phyloP scores from a whole-genome alignment of 352 stramenopile species.

The Phytophthora pisi region DNA sequence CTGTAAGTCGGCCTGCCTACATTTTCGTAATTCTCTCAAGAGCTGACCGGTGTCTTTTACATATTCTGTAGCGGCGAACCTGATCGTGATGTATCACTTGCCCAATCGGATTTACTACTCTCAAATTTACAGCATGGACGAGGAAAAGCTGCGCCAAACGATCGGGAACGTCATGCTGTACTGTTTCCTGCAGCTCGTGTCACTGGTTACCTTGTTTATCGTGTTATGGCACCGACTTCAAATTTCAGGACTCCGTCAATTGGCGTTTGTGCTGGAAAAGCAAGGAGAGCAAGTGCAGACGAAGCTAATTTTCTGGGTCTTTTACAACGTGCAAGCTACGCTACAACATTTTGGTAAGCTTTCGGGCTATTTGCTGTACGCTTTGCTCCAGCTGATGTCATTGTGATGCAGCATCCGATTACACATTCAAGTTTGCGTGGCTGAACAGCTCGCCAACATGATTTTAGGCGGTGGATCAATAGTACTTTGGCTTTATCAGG shows the following conservation, averaged over 20 bases:
- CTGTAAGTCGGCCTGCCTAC: too few relatives aligned
- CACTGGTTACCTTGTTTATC: slow-evolving; percentile 2
- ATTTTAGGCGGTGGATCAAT: background rate
- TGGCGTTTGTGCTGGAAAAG: slow-evolving; percentile 44
- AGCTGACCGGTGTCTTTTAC: background rate
- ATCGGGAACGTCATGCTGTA: slow-evolving; percentile 14
- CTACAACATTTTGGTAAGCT: background rate
- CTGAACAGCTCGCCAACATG: slow-evolving; percentile 16
- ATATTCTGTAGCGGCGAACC: background rate
- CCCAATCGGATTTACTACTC: slow-evolving; percentile 24
- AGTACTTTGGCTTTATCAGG: background rate
- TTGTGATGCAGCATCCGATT: slow-evolving; percentile 28
- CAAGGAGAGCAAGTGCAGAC: slow-evolving; percentile 27
- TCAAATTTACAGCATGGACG: background rate
- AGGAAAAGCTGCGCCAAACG: slow-evolving; percentile 4
- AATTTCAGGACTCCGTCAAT: slow-evolving; percentile 20
- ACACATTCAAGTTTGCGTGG: slow-evolving; percentile 42
- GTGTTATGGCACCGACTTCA: slow-evolving; percentile 1
- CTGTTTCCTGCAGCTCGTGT: slow-evolving; percentile 11
- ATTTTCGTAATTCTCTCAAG: too few relatives aligned
- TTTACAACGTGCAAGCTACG: slow-evolving; percentile 27
- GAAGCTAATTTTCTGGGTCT: slow-evolving; percentile 40
- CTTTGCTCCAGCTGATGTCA: background rate
- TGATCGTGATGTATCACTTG: slow-evolving; percentile 11
- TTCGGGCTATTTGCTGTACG: too few relatives aligned